Base-by-base conservation (phyloP, 306 rosid genomes). In the Dalbergia cochinchinensis region DNA sequence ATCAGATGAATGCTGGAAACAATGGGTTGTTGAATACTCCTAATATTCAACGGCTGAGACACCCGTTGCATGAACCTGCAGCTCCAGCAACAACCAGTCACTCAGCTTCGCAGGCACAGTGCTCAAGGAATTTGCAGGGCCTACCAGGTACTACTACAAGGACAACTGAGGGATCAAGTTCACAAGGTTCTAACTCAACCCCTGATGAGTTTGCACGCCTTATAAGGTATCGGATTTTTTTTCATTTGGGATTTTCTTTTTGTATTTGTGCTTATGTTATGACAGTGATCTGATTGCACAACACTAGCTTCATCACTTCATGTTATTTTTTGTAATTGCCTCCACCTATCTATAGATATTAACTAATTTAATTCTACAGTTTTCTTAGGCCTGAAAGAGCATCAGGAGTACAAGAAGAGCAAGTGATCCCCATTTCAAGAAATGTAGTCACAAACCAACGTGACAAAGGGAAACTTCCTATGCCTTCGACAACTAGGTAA, bases 401-500 rank as follows among this genome's bases (percentile, higher is more conserved):
- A 50, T 50, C n/a, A n/a, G 57, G 57, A 15, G 4, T 11, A 16
- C 54, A 26, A 4, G 8, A n/a, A 39, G 12, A 80, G 15, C 60
- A 19, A 45, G 65, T 8, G 66, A 19, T 33, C 16, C 35, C 81
- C 4, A 20, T 19, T 35, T 16, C 65, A 47, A 3, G 47, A 15
- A 76, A 57, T 9, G 20, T 8, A 57, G n/a, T 33, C 45, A 15
- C 11, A 3, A 48, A 20, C 16, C 65, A 12, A 20, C n/a, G 8
- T 5, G 33, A 33, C 31, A 64, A 20, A 18, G 72, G 15, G 31
- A 65, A 48, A 7, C 7, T 19, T 57, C 18, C 12, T 2, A 26
- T 2, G 10, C 34, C 73, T 2, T 44, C 87, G 31, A 5, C 55
- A 47, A 7, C 61, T 0, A 15, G 55, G 85, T 84, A 76, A 70